Percentiles rank a stretch among this genome's conserved stretches.
These are phyloP conservation scores for Fusarium tricinctum DNA, from an alignment of 2,329 filamentous ascomycete genomes.

Conservation along the genomic window DNA sequence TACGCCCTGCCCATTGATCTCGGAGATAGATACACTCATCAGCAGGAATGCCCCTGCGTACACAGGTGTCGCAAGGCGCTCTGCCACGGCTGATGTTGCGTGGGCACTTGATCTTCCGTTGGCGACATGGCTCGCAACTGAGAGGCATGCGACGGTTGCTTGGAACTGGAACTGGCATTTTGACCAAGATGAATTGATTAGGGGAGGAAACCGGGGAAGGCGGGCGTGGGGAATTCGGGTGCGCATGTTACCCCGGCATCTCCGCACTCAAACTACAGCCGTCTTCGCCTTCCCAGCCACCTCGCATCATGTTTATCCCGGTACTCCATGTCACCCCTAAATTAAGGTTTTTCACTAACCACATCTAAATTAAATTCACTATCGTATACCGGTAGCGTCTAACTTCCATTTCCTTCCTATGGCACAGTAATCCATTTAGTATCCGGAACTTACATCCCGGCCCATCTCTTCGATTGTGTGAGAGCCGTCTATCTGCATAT, in stretches of 20 bases:
- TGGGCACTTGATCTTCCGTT: constrained; percentile 36
- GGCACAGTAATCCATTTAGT: not conserved
- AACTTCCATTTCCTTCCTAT: too few relatives aligned
- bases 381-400: not conserved
- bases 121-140: constrained; percentile 33
- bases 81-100: constrained; percentile 25
- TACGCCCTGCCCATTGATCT: constrained; percentile 16
- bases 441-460: not conserved
- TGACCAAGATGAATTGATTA: not conserved
- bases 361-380: not conserved
- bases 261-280: not conserved
- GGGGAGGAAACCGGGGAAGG: not conserved
- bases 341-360: not conserved
- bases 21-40: constrained; percentile 31
- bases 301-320: not conserved
- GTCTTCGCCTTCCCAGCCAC: not conserved
- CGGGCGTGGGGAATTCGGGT: not conserved
- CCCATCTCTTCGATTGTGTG: not conserved
- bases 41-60: constrained; percentile 29
- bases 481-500: not conserved
- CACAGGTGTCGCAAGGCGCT: constrained; percentile 32
- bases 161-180: constrained; percentile 11
- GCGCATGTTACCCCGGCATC: not conserved
- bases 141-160: constrained; percentile 29
- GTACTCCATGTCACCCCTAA: not conserved